These are phyloP conservation scores for Styphnolobium japonicum DNA, from an alignment of 306 rosid species.

Conservation along the genomic window DNA sequence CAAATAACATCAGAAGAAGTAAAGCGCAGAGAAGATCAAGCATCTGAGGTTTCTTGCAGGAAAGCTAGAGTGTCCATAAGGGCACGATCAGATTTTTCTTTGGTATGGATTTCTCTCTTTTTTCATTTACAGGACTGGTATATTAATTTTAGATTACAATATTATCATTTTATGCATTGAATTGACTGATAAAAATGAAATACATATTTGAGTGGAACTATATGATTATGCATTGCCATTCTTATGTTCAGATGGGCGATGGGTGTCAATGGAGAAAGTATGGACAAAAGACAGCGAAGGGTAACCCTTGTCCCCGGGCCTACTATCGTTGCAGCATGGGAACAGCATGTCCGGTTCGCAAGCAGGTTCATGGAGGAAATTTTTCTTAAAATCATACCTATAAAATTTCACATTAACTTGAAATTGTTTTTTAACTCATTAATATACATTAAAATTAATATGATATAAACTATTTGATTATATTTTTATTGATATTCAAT, in stretches of 20 bases:
- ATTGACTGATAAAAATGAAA: not conserved
- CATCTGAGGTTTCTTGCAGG: slow-evolving; percentile 11
- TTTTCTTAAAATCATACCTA: too few species aligned
- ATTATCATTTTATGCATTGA: not conserved
- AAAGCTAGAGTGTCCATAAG: slow-evolving; percentile 51
- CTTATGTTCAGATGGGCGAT: slow-evolving; percentile 37
- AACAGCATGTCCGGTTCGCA: slow-evolving; percentile 50
- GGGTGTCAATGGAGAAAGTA: slow-evolving; percentile 63
- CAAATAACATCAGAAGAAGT: slow-evolving; percentile 19
- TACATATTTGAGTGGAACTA: not conserved
- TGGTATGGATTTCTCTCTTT: slow-evolving; percentile 32
- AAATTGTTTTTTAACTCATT: too few species aligned
- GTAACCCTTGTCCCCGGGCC: slow-evolving; percentile 51
- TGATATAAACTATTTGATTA: too few species aligned
- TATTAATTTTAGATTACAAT: too few species aligned
- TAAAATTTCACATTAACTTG: too few species aligned
- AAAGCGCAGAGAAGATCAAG: slow-evolving; percentile 22
- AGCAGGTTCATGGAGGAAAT: slow-evolving; percentile 32
- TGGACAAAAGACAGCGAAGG: slow-evolving; percentile 52
- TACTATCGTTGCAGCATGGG: slow-evolving; percentile 56
- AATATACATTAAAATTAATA: too few species aligned
- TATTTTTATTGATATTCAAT: too few species aligned
- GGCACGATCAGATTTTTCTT: slow-evolving; percentile 39
- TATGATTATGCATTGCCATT: not conserved
- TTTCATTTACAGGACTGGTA: too few species aligned